Conservation (phyloP, 2,329 filamentous ascomycete species). For the Pestalotiopsis sp. region DNA sequence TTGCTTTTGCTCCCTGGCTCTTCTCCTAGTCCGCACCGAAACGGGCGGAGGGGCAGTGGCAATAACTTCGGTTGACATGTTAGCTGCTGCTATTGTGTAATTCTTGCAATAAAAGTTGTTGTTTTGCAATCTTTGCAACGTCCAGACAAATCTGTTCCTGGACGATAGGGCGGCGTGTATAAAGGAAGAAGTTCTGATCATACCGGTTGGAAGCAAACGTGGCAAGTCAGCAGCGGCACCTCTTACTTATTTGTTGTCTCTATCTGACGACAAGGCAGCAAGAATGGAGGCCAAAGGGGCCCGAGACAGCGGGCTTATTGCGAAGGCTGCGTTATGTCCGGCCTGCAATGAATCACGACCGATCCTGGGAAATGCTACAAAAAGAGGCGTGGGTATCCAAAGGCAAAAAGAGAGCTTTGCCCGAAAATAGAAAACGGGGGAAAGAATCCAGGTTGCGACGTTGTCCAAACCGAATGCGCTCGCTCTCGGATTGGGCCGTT, state of each 20-base stretch:
- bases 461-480: conserved; percentile 5
- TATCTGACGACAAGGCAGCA: neutral
- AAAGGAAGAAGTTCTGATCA: conserved; percentile 46
- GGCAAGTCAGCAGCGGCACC: conserved; percentile 28
- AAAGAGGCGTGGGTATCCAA: neutral
- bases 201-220: conserved; percentile 35
- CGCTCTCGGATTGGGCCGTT: conserved; percentile 12
- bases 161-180: conserved; percentile 42
- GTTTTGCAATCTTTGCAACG: conserved; percentile 29
- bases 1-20: conserved; percentile 38
- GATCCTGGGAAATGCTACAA: neutral
- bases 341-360: neutral
- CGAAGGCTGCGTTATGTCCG: conserved; percentile 22
- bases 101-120: neutral
- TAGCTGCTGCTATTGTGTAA: conserved; percentile 16
- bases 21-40: conserved; percentile 49
- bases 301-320: conserved; percentile 23
- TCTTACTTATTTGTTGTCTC: conserved; percentile 22
- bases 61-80: conserved; percentile 33
- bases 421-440: neutral
- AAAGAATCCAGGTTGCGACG: neutral
- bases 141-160: conserved; percentile 39
- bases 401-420: neutral
- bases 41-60: conserved; percentile 23
- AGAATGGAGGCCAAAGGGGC: conserved; percentile 10